Conservation (phyloP, 78 protist species). For the Ministeria vibrans region DNA sequence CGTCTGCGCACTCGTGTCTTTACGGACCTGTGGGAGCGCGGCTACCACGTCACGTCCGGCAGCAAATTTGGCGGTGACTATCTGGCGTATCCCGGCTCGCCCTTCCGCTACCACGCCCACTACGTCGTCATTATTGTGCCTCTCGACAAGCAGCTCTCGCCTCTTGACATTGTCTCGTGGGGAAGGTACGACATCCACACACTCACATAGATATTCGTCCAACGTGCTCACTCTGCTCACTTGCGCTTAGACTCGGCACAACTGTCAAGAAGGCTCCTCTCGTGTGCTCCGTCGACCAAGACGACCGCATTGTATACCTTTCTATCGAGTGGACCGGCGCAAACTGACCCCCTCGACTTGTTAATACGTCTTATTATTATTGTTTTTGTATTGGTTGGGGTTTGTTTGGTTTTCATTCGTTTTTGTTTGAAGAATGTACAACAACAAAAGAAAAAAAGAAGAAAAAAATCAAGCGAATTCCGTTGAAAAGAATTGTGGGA, state of each 20-base stretch:
- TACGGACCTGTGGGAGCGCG: constrained; percentile 41
- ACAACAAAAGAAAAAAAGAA: too few relatives aligned
- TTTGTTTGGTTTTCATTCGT: too few relatives aligned
- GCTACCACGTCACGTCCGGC: constrained; percentile 41
- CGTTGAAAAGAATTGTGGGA: too few relatives aligned
- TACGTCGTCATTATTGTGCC: neutral
- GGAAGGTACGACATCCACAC: too few relatives aligned
- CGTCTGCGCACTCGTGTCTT: constrained; percentile 20
- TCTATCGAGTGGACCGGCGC: neutral
- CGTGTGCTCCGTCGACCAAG: neutral
- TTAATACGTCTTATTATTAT: too few relatives aligned
- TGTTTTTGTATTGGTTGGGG: too few relatives aligned
- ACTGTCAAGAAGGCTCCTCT: constrained; percentile 5
- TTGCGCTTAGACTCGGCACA: too few relatives aligned
- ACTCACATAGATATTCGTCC: too few relatives aligned
- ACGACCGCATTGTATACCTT: neutral
- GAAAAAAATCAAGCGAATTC: too few relatives aligned
- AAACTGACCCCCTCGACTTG: too few relatives aligned
- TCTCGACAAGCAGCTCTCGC: neutral
- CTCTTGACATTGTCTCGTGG: neutral
- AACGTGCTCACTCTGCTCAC: too few relatives aligned
- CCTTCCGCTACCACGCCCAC: constrained; percentile 7
- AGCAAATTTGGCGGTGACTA: constrained; percentile 58
- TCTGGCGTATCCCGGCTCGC: constrained; percentile 31
- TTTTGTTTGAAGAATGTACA: too few relatives aligned